Base-by-base conservation (phyloP, 805 yeast species). In the Isabelozyma pseudorhagii region DNA sequence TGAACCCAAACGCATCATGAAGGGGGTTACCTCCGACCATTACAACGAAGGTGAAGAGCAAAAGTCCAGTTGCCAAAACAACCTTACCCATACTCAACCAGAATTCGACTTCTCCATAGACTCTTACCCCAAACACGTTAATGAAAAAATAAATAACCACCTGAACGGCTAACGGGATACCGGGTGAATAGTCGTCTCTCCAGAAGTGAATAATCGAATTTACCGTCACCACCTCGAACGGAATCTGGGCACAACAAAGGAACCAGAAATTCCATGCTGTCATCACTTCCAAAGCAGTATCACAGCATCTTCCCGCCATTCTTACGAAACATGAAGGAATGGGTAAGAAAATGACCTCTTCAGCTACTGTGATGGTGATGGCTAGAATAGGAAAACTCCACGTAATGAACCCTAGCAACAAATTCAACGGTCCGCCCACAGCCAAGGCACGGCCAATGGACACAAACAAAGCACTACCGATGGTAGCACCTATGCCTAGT, bases 11-110 rank as follows among this genome's bases (percentile, higher is more conserved):
- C 4, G 71, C 79, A 53, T 78, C 80, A 42, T 79, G 82, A 40
- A 73, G 64, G 1, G 96, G 96, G 63, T 89, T 89, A 27, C 96
- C 97, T 29, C 96, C 96, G 38, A 86, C 81, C 96, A 89, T 89
- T 5, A 91, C 83, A 47, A 88, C 63, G 57, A 89, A 85, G 1
- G 94, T 87, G 66, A 86, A 89, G 27, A 85, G 59, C 51, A 89
- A 78, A 44, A 89, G 72, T 2, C 94, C 96, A n/a, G 84, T 63
- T 11, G 92, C 90, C 44, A 89, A 72, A 5, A 88, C 54, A 49
- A 89, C 80, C 61, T 89, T 89, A 45, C 88, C 85, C 28, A 88
- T 60, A 17, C 69, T 64, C 41, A 89, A 69, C 85, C 87, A 84
- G 61, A 89, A 90, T 66, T 89, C 96, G 21, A 84, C 75, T 62